Evolutionary conservation across 306 rosid species (phyloP), one percentile per base, ranked within the genome.

Genomic region (Spatholobus suberectus): DNA sequence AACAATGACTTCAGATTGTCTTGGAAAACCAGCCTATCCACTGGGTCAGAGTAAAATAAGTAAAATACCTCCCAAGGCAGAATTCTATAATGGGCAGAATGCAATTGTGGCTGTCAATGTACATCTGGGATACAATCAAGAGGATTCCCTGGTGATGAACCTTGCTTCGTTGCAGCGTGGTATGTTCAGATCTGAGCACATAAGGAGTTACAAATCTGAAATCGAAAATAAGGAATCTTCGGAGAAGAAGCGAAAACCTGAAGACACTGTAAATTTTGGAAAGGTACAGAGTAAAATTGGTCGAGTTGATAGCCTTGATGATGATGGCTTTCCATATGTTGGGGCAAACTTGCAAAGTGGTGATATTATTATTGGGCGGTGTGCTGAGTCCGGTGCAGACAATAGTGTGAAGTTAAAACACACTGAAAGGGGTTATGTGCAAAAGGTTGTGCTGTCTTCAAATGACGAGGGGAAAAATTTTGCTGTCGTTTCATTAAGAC

Each of bases 31-130:
- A 13, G 91, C 84, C 20, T 69, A 66, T 79, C 70, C 83, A 14
- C 58, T 79, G 3, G 85, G 88, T 72, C 85, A 80, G 32, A 88
- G 75, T 17, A 87, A 79, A 34, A 52, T 88, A 68, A 88, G 75
- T 17, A 87, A 79, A 34, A 52, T 88, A 68, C 75, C 82, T 46
- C 96, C 97, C 0, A 94, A 81, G 85, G 87, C 96, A 12, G 99
- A 96, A 77, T 94, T 88, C 80, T 94, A 85, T 68, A 94, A 94
- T 86, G 98, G 99, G 62, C 99, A 96, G 89, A 92, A 87, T 58
- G 98, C 98, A 17, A 96, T 96, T 79, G 99, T 96, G 67, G 97
- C 98, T 54, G 98, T 96, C 81, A 96, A 96, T 77, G 99, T 96
- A 35, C 99, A 96, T 83, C 62, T 91, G 5, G 99, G 99, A 34